A percentile compares a stretch with the other conserved stretches of the same genome.
These are phyloP conservation scores for Podospora pseudocomata DNA, from an alignment of 495 filamentous ascomycete genomes.

Conservation along the genomic window DNA sequence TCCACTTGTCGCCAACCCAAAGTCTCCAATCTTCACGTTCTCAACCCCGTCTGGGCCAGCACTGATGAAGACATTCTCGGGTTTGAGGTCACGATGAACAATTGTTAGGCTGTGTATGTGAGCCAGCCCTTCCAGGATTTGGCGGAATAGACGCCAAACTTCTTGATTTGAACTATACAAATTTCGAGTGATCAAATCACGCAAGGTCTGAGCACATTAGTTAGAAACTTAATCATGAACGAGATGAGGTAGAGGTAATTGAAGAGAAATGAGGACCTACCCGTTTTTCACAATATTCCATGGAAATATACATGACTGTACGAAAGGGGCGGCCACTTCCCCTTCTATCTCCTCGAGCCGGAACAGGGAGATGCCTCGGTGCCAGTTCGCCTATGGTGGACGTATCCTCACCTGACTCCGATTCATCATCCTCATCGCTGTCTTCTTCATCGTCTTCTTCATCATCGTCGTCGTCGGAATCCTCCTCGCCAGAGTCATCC, in stretches of 20 bases:
- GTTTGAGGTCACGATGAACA: conserved; percentile 96
- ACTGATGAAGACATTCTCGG: conserved; percentile 91
- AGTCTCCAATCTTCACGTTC: conserved; percentile 93
- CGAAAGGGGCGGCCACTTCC: conserved; percentile 35
- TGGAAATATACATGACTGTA: conserved; percentile 54
- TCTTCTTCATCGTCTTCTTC: conserved; percentile 36
- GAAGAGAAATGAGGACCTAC: conserved; percentile 42
- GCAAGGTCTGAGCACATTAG: conserved; percentile 58
- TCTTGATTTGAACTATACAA: conserved; percentile 69
- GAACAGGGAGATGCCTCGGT: conserved; percentile 18
- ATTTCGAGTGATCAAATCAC: conserved; percentile 80
- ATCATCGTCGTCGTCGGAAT: conserved; percentile 33
- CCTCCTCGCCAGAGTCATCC: conserved; percentile 57
- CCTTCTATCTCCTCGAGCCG: conserved; percentile 25
- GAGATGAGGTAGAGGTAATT: conserved; percentile 2
- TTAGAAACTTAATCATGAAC: conserved; percentile 3
- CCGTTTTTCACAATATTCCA: conserved; percentile 96
- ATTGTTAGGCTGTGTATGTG: conserved; percentile 91
- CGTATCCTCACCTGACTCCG: conserved; percentile 27
- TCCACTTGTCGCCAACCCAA: conserved; percentile 87
- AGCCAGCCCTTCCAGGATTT: conserved; percentile 83
- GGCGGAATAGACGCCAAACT: conserved; percentile 84
- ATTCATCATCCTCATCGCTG: conserved; percentile 24
- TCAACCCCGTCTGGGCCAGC: conserved; percentile 63
- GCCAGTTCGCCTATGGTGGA: conserved; percentile 15